Evolutionary conservation across 345 rosid species (phyloP).

Genomic region (Laguncularia racemosa): DNA sequence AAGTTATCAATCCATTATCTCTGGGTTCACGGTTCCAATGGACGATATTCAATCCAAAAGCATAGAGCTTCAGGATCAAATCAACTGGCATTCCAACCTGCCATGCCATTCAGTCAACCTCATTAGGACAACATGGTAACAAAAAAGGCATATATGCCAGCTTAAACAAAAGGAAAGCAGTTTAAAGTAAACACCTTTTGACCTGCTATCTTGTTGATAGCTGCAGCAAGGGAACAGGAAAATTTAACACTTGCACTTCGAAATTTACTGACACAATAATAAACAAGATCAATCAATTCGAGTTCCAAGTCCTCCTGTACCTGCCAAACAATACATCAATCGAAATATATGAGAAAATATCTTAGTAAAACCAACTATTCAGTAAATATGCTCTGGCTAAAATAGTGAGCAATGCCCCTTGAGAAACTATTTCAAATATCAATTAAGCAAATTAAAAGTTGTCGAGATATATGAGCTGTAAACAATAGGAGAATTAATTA

Average conservation of each 20-base stretch:
- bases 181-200: conserved; percentile 40
- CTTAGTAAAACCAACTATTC: too few relatives aligned
- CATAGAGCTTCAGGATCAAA: conserved; percentile 63
- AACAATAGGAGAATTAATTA: too few relatives aligned
- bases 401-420: too few relatives aligned
- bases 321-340: conserved; percentile 22
- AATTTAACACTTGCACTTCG: conserved; percentile 33
- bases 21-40: conserved; percentile 22
- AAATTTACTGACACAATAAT: conserved; percentile 66
- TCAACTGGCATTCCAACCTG: conserved; percentile 50
- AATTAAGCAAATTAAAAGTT: too few relatives aligned
- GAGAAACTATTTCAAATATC: too few relatives aligned
- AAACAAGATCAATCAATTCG: conserved; percentile 55
- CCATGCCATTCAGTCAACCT: conserved; percentile 9
- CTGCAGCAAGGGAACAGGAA: conserved; percentile 41
- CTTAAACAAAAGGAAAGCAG: conserved; percentile 9
- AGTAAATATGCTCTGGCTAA: too few relatives aligned
- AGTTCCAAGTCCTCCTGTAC: conserved; percentile 29
- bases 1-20: conserved; percentile 23
- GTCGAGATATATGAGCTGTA: too few relatives aligned
- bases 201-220: conserved; percentile 35
- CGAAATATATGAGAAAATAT: too few relatives aligned
- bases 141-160: not conserved
- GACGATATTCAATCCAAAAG: conserved; percentile 41
- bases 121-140: too few relatives aligned